These are phyloP conservation scores for Salvia miltiorrhiza DNA, from an alignment of 257 asterid genomes.

Conservation along the genomic window DNA sequence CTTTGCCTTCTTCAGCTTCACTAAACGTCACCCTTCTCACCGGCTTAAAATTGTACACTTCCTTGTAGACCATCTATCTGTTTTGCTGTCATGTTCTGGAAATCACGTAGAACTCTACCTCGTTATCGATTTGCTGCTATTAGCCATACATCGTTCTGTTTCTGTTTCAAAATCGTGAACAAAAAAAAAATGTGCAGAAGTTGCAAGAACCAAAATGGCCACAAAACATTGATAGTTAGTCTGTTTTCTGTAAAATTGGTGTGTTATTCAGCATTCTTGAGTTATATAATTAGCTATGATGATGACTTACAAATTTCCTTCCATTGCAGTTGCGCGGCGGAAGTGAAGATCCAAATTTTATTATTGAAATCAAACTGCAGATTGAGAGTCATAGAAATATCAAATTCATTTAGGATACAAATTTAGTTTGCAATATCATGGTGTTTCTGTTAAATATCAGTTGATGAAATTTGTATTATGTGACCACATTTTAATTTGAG, in stretches of 20 bases:
- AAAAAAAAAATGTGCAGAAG: background rate
- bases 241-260: background rate
- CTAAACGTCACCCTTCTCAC: background rate
- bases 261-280: background rate
- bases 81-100: background rate
- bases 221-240: background rate
- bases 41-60: background rate
- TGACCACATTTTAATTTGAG: background rate
- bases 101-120: background rate
- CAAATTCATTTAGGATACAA: too few relatives aligned
- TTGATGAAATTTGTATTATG: background rate
- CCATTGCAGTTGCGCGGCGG: constrained; percentile 6
- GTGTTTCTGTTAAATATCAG: background rate
- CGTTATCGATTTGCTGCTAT: background rate
- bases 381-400: background rate
- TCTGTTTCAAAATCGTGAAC: background rate
- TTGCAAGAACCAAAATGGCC: background rate
- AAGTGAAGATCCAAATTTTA: constrained; percentile 2
- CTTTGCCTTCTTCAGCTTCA: background rate
- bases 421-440: too few relatives aligned
- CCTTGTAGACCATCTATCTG: background rate
- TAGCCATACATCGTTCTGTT: background rate
- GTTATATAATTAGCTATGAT: background rate
- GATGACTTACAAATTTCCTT: background rate
- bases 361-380: background rate